These are phyloP conservation scores for Aegilops sharonensis DNA, from an alignment of 176 grass and related monocot genomes.

Conservation along the genomic window DNA sequence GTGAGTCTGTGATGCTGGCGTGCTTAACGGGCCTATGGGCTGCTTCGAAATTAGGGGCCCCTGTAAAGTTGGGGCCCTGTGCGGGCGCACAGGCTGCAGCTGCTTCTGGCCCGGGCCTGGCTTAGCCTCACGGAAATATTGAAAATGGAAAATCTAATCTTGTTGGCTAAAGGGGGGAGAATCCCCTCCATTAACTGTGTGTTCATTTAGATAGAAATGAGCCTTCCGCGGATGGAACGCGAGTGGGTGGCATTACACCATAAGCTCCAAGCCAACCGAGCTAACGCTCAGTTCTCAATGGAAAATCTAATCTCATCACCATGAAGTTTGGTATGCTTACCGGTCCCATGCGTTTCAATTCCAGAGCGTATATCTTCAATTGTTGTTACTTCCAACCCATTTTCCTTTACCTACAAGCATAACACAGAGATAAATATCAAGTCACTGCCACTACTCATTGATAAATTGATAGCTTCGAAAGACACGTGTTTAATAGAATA, in stretches of 20 bases:
- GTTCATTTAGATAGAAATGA: too few species aligned
- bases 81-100: too few species aligned
- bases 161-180: too few species aligned
- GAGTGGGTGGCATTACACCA: too few species aligned
- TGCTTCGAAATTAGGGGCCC: too few species aligned
- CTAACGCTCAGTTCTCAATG: neutral
- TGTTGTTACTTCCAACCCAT: slow-evolving; percentile 89
- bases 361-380: slow-evolving; percentile 89
- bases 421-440: slow-evolving; percentile 22
- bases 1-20: too few species aligned
- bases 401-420: slow-evolving; percentile 78
- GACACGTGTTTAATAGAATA: neutral
- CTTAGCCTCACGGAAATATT: neutral
- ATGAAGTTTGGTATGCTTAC: slow-evolving; percentile 40
- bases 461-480: neutral
- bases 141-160: neutral
- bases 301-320: neutral
- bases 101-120: too few species aligned
- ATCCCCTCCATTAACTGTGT: too few species aligned
- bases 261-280: too few species aligned
- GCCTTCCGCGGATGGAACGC: too few species aligned
- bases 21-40: too few species aligned
- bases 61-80: too few species aligned
- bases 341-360: slow-evolving; percentile 81
- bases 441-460: neutral